Evolutionary conservation across 139 green algal species (phyloP).

Genomic region (Edaphochlamys debaryana): DNA sequence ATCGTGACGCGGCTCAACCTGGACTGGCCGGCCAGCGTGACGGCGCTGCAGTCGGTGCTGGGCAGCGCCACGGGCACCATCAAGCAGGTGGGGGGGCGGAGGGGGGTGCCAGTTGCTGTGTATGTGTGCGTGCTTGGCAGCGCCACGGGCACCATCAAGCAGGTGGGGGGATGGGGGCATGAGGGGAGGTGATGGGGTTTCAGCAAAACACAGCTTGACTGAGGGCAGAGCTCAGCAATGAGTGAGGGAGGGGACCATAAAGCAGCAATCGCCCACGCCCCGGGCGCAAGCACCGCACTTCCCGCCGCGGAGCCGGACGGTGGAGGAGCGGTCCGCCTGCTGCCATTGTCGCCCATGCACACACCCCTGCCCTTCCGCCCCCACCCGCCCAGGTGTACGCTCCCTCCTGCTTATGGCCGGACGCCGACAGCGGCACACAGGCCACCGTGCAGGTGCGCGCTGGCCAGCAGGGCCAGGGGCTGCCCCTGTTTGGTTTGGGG

Average conservation of each 20-base stretch:
- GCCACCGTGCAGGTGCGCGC: not conserved
- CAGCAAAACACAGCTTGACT: too few species aligned
- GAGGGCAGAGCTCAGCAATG: too few species aligned
- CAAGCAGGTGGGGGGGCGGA: not conserved
- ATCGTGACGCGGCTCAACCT: conserved; percentile 27
- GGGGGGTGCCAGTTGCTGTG: not conserved
- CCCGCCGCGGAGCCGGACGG: too few species aligned
- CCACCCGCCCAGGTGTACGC: not conserved
- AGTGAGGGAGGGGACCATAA: too few species aligned
- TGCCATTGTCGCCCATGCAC: too few species aligned
- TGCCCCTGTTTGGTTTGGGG: too few species aligned
- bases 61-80: not conserved
- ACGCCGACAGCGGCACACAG: not conserved
- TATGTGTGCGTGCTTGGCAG: not conserved
- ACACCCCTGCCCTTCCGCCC: too few species aligned
- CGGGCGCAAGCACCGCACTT: too few species aligned
- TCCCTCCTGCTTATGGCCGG: not conserved
- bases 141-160: conserved; percentile 18
- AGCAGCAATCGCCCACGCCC: too few species aligned
- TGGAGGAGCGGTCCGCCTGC: too few species aligned
- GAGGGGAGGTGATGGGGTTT: not conserved
- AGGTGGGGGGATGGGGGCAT: not conserved
- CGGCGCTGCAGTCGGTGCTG: conserved; percentile 4
- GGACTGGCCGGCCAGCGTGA: conserved; percentile 9
- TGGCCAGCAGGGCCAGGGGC: too few species aligned